Base-by-base conservation (phyloP, 1,284 basidiomycete genomes). In the Kwoniella shivajii region DNA sequence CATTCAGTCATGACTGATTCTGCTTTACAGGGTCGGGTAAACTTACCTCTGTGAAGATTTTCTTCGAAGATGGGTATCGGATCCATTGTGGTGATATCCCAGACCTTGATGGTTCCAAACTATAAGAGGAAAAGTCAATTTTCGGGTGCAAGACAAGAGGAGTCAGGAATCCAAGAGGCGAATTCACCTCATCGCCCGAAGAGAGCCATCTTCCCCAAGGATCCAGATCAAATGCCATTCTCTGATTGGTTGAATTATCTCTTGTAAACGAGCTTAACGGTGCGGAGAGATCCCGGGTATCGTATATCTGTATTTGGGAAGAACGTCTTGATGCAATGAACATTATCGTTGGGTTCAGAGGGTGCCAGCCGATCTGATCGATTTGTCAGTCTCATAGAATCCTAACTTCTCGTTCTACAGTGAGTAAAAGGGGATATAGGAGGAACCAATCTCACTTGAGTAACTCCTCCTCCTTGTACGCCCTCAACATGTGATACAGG, bases 261-360 rank as follows among this genome's bases (percentile, higher is more conserved):
- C 77, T 59, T n/a, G 52, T 26, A 6, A 70, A 36, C 22, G 42
- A 46, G 18, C 54, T 53, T 33, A 74, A 50, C 9, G 65, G 59
- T 63, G 61, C 59, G 20, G 81, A 80, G 1, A 84, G 79, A 62
- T 88, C 83, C 0, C 86, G 83, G 7, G 92, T 71, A 72, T 95
- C 92, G 86, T 88, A 95, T 48, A 83, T 82, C 66, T 87, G 87
- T 27, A 94, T 82, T 0, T 68, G 69, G 11, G 80, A 79, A n/a
- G 82, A 82, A 11, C 88, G 81, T 13, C 92, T 83, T 59, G 89
- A 92, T 0, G 88, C 83, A 0, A 88, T 87, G 64, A 90, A 93
- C 18, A 95, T 74, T 0, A 89, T 76, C 56, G 89, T 84, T 0
- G 89, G 86, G 34, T 81, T 80, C 13, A 80, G 77, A 0, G 90